Evolutionary conservation across 805 yeast species (phyloP).

Genomic region (Starmera pachycereana): DNA sequence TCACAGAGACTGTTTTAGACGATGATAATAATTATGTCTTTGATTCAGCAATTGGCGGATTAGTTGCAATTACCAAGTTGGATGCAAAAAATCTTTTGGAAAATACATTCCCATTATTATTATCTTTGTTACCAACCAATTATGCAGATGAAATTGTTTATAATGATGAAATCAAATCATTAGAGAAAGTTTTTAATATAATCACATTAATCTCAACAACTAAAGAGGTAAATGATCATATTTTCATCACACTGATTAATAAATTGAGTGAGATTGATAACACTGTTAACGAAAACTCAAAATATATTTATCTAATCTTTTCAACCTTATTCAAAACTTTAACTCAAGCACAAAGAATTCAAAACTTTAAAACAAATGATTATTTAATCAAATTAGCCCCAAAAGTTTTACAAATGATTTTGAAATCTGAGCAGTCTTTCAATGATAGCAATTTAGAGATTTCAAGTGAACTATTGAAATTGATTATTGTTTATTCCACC

Average conservation of each 20-base stretch:
- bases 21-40: slow-evolving; percentile 43
- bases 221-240: slow-evolving; percentile 25
- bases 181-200: slow-evolving; percentile 17
- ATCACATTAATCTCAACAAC: slow-evolving; percentile 19
- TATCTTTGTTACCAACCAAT: slow-evolving; percentile 41
- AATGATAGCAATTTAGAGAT: slow-evolving; percentile 14
- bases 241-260: slow-evolving; percentile 27
- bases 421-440: slow-evolving; percentile 1
- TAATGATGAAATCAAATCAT: slow-evolving; percentile 16
- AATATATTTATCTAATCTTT: slow-evolving; percentile 11
- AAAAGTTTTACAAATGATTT: slow-evolving; percentile 19
- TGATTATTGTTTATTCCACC: slow-evolving; percentile 22
- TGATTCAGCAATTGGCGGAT: slow-evolving; percentile 42
- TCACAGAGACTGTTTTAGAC: slow-evolving; percentile 49
- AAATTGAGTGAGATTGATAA: slow-evolving; percentile 17
- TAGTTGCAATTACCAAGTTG: slow-evolving; percentile 35
- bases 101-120: slow-evolving; percentile 39
- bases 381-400: slow-evolving; percentile 29
- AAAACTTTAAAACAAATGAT: slow-evolving; percentile 13
- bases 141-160: slow-evolving; percentile 19
- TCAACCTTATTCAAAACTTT: slow-evolving; percentile 11
- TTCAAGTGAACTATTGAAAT: slow-evolving; percentile 23
- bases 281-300: not conserved
- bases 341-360: slow-evolving; percentile 12
- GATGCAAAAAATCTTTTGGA: slow-evolving; percentile 33